These are phyloP conservation scores for Trichothecium sympodiale DNA, from an alignment of 2,329 filamentous ascomycete genomes.

Conservation along the genomic window DNA sequence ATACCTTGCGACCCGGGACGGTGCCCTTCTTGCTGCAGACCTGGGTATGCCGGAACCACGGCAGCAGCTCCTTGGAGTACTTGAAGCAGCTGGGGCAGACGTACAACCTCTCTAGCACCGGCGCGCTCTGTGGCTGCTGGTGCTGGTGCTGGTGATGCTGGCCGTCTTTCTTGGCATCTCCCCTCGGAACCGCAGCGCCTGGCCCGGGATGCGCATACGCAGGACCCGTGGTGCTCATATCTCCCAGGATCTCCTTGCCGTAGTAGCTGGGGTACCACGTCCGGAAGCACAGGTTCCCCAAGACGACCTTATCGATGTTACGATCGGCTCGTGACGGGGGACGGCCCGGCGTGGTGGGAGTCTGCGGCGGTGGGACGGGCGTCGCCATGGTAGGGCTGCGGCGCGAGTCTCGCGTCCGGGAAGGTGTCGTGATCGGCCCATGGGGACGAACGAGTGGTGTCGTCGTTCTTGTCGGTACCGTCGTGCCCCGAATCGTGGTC, in stretches of 20 bases:
- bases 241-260: slow-evolving; percentile 55
- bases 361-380: slow-evolving; percentile 23
- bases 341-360: slow-evolving; percentile 12
- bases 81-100: slow-evolving; percentile 93
- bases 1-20: slow-evolving; percentile 62
- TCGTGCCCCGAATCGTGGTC: too few relatives aligned
- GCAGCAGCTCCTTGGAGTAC: slow-evolving; percentile 58
- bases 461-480: slow-evolving; percentile 8
- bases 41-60: slow-evolving; percentile 47
- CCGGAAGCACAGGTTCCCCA: slow-evolving; percentile 74
- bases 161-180: slow-evolving; percentile 17
- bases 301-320: slow-evolving; percentile 77
- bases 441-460: slow-evolving; percentile 20
- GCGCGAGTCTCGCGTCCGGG: slow-evolving; percentile 6
- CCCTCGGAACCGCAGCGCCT: background rate
- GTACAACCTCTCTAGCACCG: slow-evolving; percentile 58
- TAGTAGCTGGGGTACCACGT: slow-evolving; percentile 95
- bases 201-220: too few relatives aligned
- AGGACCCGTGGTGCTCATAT: slow-evolving; percentile 18
- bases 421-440: slow-evolving; percentile 19
- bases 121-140: slow-evolving; percentile 13
- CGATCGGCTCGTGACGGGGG: slow-evolving; percentile 42
- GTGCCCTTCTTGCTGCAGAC: slow-evolving; percentile 40
- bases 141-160: slow-evolving; percentile 16
- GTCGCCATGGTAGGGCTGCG: slow-evolving; percentile 14